Conservation (phyloP, 23 red algal genomes). For the Gracilaria domingensis region DNA sequence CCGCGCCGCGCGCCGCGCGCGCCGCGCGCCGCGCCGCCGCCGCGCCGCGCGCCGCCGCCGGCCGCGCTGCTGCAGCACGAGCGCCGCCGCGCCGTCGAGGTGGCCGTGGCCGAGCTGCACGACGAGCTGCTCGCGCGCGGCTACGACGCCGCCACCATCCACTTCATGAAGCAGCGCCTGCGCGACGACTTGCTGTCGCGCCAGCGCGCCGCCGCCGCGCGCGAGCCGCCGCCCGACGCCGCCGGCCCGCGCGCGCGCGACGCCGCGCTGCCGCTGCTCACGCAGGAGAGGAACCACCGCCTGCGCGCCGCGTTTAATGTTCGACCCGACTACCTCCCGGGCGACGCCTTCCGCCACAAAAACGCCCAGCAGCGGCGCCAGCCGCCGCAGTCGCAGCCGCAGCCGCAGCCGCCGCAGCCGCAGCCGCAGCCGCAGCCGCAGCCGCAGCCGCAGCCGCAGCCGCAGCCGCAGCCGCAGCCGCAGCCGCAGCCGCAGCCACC, state of each 20-base stretch:
- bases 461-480: not conserved
- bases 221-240: not conserved
- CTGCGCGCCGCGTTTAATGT: conserved; percentile 7
- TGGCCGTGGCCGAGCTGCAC: conserved; percentile 71
- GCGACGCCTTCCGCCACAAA: conserved; percentile 27
- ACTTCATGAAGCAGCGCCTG: conserved; percentile 25
- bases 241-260: not conserved
- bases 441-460: not conserved
- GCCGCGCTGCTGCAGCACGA: conserved; percentile 52
- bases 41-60: conserved; percentile 11
- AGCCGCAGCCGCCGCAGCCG: not conserved
- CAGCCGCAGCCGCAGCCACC: not conserved
- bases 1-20: not conserved
- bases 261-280: not conserved
- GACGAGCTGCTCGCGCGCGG: conserved; percentile 51
- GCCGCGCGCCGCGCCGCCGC: not conserved
- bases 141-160: conserved; percentile 21
- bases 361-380: not conserved
- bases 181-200: conserved; percentile 31
- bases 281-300: not conserved
- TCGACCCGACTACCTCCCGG: not conserved
- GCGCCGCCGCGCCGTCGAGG: conserved; percentile 48
- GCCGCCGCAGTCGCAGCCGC: too few relatives aligned
- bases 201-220: too few relatives aligned
- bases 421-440: not conserved